phyloP scores from a whole-genome alignment of 441 rosid species.

The Mallotus repandus region DNA sequence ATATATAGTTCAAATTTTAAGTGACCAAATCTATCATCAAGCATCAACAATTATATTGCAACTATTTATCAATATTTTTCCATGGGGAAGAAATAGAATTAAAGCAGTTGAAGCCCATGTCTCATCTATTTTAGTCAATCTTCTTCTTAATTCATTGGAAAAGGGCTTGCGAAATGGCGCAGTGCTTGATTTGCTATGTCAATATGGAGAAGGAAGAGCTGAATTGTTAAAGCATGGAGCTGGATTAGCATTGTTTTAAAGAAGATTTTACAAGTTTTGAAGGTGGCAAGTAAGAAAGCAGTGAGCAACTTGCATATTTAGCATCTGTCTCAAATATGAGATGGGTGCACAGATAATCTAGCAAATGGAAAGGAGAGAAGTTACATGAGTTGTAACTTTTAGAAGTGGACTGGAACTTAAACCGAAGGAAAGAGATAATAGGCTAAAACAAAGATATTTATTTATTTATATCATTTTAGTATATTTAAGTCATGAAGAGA shows the following conservation, averaged over 20 bases:
- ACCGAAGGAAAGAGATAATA: too few relatives aligned
- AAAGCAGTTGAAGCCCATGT: slow-evolving; percentile 48
- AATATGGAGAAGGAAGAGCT: slow-evolving; percentile 79
- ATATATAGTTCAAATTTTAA: slow-evolving; percentile 47
- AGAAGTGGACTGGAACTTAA: too few relatives aligned
- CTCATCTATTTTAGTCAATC: slow-evolving; percentile 26
- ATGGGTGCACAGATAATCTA: too few relatives aligned
- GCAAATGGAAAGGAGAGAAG: too few relatives aligned
- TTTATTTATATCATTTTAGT: too few relatives aligned
- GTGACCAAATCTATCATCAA: slow-evolving; percentile 58
- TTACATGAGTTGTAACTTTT: too few relatives aligned
- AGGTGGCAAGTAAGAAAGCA: slow-evolving; percentile 60
- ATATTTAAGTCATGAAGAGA: too few relatives aligned
- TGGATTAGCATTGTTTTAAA: slow-evolving; percentile 63
- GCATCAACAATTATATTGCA: slow-evolving; percentile 65
- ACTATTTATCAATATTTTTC: slow-evolving; percentile 43
- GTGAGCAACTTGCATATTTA: slow-evolving; percentile 30
- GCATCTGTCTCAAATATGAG: too few relatives aligned
- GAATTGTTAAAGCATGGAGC: slow-evolving; percentile 70
- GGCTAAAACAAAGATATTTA: too few relatives aligned
- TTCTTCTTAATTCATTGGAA: slow-evolving; percentile 57
- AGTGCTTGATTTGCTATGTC: slow-evolving; percentile 56
- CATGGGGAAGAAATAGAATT: slow-evolving; percentile 69
- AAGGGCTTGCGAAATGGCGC: slow-evolving; percentile 58
- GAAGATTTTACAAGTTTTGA: slow-evolving; percentile 77